Conservation (phyloP, 108 stramenopile species). For the Skeletonema potamos region DNA sequence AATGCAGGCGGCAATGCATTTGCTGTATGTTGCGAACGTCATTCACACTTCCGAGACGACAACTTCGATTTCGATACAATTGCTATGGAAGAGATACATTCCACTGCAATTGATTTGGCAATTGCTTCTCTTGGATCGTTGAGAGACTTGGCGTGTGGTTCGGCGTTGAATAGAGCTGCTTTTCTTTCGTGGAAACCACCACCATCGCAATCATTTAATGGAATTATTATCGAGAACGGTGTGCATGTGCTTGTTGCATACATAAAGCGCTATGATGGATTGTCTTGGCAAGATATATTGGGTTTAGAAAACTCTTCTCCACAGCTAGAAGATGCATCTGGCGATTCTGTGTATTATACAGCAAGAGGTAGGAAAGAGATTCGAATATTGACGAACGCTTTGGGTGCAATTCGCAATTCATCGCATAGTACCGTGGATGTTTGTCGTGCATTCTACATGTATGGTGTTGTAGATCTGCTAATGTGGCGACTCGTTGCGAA, state of each 20-base stretch:
- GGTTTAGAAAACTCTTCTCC: background rate
- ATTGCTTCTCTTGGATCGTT: slow-evolving; percentile 40
- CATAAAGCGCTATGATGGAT: slow-evolving; percentile 34
- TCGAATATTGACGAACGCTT: slow-evolving; percentile 42
- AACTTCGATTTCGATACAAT: background rate
- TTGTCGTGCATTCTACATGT: slow-evolving; percentile 33
- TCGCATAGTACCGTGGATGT: slow-evolving; percentile 52
- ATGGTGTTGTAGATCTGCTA: slow-evolving; percentile 35
- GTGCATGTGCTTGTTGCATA: slow-evolving; percentile 33
- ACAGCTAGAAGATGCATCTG: background rate
- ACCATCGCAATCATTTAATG: background rate
- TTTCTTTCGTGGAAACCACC: slow-evolving; percentile 40
- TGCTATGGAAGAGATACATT: slow-evolving; percentile 18
- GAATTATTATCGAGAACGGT: slow-evolving; percentile 17
- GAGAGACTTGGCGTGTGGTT: slow-evolving; percentile 55
- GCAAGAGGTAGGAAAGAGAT: slow-evolving; percentile 41
- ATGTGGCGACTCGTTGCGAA: slow-evolving; percentile 29
- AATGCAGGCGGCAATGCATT: background rate
- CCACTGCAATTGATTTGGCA: slow-evolving; percentile 31
- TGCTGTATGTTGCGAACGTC: slow-evolving; percentile 8
- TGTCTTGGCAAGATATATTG: slow-evolving; percentile 43
- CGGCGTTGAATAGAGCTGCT: slow-evolving; percentile 43
- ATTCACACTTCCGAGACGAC: slow-evolving; percentile 12
- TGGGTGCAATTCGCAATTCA: slow-evolving; percentile 49
- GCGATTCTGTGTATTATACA: slow-evolving; percentile 6